These are phyloP conservation scores for Cinnamomum chago DNA, from an alignment of 164 flowering plant species.

Conservation along the genomic window DNA sequence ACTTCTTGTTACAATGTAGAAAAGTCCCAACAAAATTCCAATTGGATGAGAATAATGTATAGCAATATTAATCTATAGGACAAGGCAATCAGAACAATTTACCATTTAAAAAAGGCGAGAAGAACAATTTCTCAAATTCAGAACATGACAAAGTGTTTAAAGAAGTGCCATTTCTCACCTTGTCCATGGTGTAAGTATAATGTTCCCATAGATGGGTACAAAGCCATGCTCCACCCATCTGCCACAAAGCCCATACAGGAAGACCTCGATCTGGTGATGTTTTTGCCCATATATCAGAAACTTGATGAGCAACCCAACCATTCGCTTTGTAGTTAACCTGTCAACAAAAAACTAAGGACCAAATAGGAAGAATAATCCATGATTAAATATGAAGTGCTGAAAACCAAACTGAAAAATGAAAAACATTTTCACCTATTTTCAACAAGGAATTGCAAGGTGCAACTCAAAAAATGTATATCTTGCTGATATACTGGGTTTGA, in stretches of 20 bases:
- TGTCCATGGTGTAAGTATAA: slow-evolving; percentile 77
- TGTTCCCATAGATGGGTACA: slow-evolving; percentile 97
- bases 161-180: slow-evolving; percentile 38
- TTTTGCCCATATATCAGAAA: slow-evolving; percentile 93
- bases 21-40: background rate
- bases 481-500: background rate
- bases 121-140: background rate
- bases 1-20: background rate
- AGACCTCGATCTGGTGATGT: slow-evolving; percentile 77
- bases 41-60: background rate
- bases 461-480: background rate
- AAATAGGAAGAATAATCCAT: background rate
- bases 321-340: slow-evolving; percentile 84
- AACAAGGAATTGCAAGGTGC: background rate
- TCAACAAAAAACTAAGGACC: background rate
- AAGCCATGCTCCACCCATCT: slow-evolving; percentile 99
- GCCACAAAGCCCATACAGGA: slow-evolving; percentile 94
- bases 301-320: slow-evolving; percentile 97
- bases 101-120: no score
- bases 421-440: background rate
- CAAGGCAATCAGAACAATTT: background rate
- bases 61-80: no score
- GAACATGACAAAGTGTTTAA: background rate
- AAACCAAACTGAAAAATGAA: background rate
- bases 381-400: background rate